Evolutionary conservation across 1,284 basidiomycete genomes (phyloP).

Genomic region (Cryptococcus sp.): DNA sequence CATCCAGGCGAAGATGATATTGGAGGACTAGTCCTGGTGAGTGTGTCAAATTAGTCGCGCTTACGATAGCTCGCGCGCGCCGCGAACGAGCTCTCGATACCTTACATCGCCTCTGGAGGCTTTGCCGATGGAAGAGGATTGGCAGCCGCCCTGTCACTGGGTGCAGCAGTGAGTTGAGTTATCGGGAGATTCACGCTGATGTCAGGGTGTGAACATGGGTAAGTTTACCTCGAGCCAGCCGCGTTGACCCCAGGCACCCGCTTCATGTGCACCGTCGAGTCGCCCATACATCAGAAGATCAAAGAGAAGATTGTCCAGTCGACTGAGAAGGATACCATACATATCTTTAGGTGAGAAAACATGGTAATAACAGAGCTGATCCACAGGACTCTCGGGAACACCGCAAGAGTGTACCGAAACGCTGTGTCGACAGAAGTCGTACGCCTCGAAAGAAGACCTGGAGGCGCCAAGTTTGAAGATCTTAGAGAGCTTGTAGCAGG

Average conservation of each 20-base stretch:
- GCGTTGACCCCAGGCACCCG: slow-evolving; percentile 19
- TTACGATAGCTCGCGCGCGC: slow-evolving; percentile 77
- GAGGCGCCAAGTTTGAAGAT: slow-evolving; percentile 86
- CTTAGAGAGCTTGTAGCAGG: slow-evolving; percentile 80
- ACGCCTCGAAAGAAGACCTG: slow-evolving; percentile 71
- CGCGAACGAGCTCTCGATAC: slow-evolving; percentile 77
- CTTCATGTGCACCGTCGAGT: slow-evolving; percentile 55
- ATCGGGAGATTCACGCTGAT: not conserved
- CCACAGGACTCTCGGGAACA: slow-evolving; percentile 69
- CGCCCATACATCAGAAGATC: slow-evolving; percentile 85
- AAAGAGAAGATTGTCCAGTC: slow-evolving; percentile 85
- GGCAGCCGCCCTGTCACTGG: slow-evolving; percentile 76
- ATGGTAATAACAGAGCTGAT: not conserved
- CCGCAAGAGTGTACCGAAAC: slow-evolving; percentile 78
- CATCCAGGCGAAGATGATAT: slow-evolving; percentile 96
- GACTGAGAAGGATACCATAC: slow-evolving; percentile 73
- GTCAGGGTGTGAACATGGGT: slow-evolving; percentile 83
- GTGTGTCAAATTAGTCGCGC: slow-evolving; percentile 20
- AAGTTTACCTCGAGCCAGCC: slow-evolving; percentile 28
- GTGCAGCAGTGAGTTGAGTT: slow-evolving; percentile 69
- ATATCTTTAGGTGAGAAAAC: slow-evolving; percentile 72
- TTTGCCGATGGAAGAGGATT: slow-evolving; percentile 79
- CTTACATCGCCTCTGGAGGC: slow-evolving; percentile 88
- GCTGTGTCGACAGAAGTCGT: slow-evolving; percentile 66
- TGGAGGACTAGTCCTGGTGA: slow-evolving; percentile 80